Evolutionary conservation across 2,329 filamentous ascomycete species (phyloP).

Genomic region (Xenoacremonium recifei): DNA sequence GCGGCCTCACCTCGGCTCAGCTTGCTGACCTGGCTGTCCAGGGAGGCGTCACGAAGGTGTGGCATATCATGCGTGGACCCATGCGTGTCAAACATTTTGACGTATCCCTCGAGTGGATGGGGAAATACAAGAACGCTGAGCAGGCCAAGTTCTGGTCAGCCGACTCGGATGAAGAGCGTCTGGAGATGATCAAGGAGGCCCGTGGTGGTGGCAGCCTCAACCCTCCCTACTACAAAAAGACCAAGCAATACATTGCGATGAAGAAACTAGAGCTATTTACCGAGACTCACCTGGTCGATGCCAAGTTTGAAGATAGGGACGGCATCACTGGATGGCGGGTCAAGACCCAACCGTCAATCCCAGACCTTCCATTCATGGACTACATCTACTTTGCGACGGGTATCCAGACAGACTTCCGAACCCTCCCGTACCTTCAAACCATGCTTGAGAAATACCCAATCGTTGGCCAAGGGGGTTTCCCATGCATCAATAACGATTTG

Average conservation of each 20-base stretch:
- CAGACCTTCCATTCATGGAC: constrained; percentile 55
- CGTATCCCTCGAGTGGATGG: constrained; percentile 74
- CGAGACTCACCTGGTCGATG: constrained; percentile 53
- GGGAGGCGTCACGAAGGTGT: constrained; percentile 65
- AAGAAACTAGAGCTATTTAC: constrained; percentile 56
- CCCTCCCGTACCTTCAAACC: constrained; percentile 59
- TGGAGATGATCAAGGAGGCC: constrained; percentile 63
- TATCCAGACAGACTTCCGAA: constrained; percentile 59
- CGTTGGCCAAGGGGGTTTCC: constrained; percentile 61
- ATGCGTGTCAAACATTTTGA: constrained; percentile 73
- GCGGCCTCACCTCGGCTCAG: constrained; percentile 75
- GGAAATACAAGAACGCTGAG: constrained; percentile 76
- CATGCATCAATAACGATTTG: constrained; percentile 72
- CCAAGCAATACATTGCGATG: constrained; percentile 56
- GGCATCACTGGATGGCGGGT: constrained; percentile 37
- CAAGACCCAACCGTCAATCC: constrained; percentile 51
- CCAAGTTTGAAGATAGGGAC: constrained; percentile 46
- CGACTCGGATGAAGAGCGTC: constrained; percentile 67
- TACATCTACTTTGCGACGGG: constrained; percentile 78
- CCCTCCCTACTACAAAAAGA: constrained; percentile 63
- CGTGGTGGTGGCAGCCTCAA: constrained; percentile 77
- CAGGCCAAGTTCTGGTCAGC: constrained; percentile 77
- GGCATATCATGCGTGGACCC: constrained; percentile 64
- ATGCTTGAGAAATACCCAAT: constrained; percentile 62
- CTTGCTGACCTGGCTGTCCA: constrained; percentile 65